Evolutionary conservation across 2,329 filamentous ascomycete species (phyloP), one percentile per base, ranked within the genome.

Genomic region (Hymenoscyphus occultus): DNA sequence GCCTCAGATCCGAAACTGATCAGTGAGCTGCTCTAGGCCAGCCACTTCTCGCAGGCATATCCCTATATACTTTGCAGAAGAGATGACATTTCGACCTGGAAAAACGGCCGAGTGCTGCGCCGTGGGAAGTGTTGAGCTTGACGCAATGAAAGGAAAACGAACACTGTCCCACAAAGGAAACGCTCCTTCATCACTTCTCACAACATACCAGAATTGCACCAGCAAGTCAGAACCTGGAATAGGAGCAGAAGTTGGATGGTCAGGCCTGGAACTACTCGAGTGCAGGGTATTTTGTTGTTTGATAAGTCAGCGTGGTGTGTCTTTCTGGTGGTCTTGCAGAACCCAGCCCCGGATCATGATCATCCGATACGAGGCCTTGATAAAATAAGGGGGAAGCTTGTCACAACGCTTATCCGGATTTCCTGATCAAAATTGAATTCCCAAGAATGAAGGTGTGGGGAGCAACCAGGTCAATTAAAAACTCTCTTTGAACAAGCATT

Each of bases 1-100:
- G n/a, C 45, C 45, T 51, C 19, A 19, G 45, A 51, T 51, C 45
- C 45, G 45, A 51, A 51, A 51, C 45, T 51, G 45, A 19, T 51
- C 45, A 51, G 32, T 35, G 45, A 51, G 45, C 45, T n/a, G 42
- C 42, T 9, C 45, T 22, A 51, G 9, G 14, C n/a, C 45, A 51
- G 12, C 45, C 19, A 4, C 45, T 51, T 51, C 45, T 22, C 45
- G 13, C n/a, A 51, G 45, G 45, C 22, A 51, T 22, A 28, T 51
- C 35, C 45, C 19, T 51, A n/a, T 28, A n/a, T 12, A 51, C n/a
- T 22, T 45, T 3, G 45, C 7, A 51, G 45, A 19, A 35, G 9
- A 28, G 28, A 28, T 28, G 28, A 28, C 28, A 28, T n/a, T 16
- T 19, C 42, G 16, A 48, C 42, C 5, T 48, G 16, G 42, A 19